These are phyloP conservation scores for Eucalyptus erythrocorys DNA, from an alignment of 345 rosid genomes.

Conservation along the genomic window DNA sequence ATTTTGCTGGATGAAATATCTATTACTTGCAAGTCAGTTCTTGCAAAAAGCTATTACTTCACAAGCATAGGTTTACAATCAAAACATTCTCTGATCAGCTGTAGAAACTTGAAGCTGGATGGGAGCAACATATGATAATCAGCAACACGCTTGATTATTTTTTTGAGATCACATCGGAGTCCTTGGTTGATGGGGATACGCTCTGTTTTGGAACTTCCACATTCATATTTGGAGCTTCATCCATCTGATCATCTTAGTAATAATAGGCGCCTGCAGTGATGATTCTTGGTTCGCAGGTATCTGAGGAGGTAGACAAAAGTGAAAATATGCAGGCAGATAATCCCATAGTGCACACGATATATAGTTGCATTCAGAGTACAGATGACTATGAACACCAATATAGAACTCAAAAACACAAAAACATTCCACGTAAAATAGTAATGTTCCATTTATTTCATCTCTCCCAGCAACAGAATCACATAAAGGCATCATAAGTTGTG, in stretches of 20 bases:
- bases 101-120: not conserved
- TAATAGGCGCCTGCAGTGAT: slow-evolving; percentile 2
- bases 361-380: not conserved
- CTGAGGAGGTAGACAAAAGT: not conserved
- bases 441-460: not conserved
- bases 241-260: slow-evolving; percentile 11
- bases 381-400: too few species aligned
- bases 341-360: not conserved
- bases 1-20: too few species aligned
- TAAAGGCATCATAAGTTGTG: not conserved
- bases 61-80: not conserved
- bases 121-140: not conserved
- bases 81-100: not conserved
- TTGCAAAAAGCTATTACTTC: not conserved
- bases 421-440: not conserved
- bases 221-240: slow-evolving; percentile 2
- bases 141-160: slow-evolving; percentile 14
- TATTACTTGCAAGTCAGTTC: too few species aligned
- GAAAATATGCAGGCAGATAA: not conserved
- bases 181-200: not conserved
- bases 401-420: too few species aligned
- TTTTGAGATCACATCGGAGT: not conserved
- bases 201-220: not conserved
- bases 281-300: slow-evolving; percentile 9
- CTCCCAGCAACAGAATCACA: not conserved